Base-by-base conservation (phyloP, 352 stramenopile genomes). In the Globisporangium camurandrum region DNA sequence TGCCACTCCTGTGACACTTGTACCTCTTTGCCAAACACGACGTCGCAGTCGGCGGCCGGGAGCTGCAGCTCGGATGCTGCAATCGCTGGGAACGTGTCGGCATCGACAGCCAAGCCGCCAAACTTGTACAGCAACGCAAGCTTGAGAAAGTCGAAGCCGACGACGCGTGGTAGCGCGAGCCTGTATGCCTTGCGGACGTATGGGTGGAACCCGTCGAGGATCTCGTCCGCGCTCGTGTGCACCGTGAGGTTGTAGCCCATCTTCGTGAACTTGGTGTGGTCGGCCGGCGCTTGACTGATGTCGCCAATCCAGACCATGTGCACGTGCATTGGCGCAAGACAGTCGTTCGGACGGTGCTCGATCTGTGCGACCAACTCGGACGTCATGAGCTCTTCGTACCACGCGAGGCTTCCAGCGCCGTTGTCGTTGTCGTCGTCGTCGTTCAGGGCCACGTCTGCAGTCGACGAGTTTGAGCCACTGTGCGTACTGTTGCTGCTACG, bases 291-390 rank as follows among this genome's bases (percentile, higher is more conserved):
- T 3, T 39, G 34, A 1, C 17, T 17, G 3, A 62, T 11, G 2
- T 62, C 49, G 3, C 55, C 55, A 37, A 62, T 62, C 55, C 55
- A 62, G 16, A 62, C 20, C n/a, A 56, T 19, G 24, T 54, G 54
- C 19, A 56, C 42, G 11, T 61, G 54, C 28, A 51, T 52, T 19
- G 48, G 48, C 2, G 11, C 26, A 11, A 54, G 19, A 4, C 14
- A 36, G 10, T 53, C 24, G 24, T 46, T 36, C 8, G 26, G 9
- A 26, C 34, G 36, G 24, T 12, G 26, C 33, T 34, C 37, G 26
- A 54, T 54, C 37, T 46, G 14, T 7, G 12, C 36, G 27, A 54
- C 40, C 26, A 45, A 22, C 38, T 54, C 48, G 2, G 36, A n/a
- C 12, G 36, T 54, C 48, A 54, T 46, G n/a, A 54, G 48, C 48